Conservation (phyloP, 2,329 filamentous ascomycete species). For the Pseudogymnoascus sp. region DNA sequence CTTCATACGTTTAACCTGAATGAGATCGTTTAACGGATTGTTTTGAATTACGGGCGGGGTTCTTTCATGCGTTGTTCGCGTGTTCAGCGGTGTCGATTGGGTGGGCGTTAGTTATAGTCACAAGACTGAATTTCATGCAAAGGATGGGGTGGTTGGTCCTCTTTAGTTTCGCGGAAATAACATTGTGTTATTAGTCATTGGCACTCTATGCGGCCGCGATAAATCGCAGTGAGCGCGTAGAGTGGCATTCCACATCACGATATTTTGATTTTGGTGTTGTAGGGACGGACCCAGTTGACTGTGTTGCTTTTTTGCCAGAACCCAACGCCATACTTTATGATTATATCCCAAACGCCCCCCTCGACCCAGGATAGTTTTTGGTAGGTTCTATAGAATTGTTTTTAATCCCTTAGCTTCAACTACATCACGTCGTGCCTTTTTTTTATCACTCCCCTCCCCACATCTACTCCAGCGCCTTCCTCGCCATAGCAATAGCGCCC, state of each 20-base stretch:
- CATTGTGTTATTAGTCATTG: background rate
- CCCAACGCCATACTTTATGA: background rate
- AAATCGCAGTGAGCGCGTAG: background rate
- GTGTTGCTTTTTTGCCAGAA: background rate
- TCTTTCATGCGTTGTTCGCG: background rate
- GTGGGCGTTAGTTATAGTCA: background rate
- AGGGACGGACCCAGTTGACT: background rate
- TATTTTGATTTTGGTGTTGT: background rate
- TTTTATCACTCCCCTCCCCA: background rate
- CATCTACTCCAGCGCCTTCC: conserved; percentile 54
- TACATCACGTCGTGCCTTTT: background rate
- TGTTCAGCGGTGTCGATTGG: background rate
- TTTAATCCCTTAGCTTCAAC: background rate
- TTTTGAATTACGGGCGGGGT: background rate
- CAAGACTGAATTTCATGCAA: conserved; percentile 4
- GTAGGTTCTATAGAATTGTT: background rate
- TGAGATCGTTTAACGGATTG: background rate
- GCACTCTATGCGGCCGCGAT: background rate
- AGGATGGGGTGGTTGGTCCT: background rate
- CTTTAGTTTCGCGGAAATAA: background rate
- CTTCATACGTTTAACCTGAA: background rate
- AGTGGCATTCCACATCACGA: background rate
- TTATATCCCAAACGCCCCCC: background rate
- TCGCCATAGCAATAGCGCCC: conserved; percentile 77
- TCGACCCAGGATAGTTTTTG: background rate